Percentiles rank a stretch among this genome's conserved stretches.
These are phyloP conservation scores for Ceratocystis cubensis DNA, from an alignment of 2,329 filamentous ascomycete genomes.

Conservation along the genomic window DNA sequence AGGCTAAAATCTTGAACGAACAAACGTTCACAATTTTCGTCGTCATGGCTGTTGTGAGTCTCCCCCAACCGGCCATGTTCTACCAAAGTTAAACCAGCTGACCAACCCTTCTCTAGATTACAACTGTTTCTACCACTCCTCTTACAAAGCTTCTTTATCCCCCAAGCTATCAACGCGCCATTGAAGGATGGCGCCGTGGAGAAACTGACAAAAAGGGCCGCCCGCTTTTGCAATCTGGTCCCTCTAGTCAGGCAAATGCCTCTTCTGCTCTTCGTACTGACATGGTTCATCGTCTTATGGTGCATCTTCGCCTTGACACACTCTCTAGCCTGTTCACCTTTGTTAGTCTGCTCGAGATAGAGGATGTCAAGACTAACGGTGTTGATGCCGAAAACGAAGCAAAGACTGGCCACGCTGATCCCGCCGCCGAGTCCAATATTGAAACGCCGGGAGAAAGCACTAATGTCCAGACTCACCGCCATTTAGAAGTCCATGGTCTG, in stretches of 20 bases:
- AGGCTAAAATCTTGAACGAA: constrained; percentile 67
- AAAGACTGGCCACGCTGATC: neutral
- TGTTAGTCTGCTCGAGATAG: constrained; percentile 53
- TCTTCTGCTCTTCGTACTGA: constrained; percentile 14
- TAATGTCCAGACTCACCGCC: constrained; percentile 23
- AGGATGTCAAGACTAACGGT: constrained; percentile 21
- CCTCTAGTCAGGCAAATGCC: constrained; percentile 22
- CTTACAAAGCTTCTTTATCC: constrained; percentile 64
- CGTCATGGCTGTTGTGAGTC: constrained; percentile 56
- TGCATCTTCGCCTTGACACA: constrained; percentile 75
- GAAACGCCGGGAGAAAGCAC: constrained; percentile 10
- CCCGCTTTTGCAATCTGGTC: constrained; percentile 30
- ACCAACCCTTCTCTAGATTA: constrained; percentile 42
- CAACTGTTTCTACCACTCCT: constrained; percentile 73
- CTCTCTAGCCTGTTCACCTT: constrained; percentile 72
- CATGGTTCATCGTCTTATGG: constrained; percentile 51
- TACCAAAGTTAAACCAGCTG: neutral
- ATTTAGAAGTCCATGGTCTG: constrained; percentile 68
- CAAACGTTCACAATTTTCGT: constrained; percentile 89
- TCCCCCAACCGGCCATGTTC: neutral
- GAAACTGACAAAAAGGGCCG: constrained; percentile 72
- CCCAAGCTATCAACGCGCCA: constrained; percentile 42
- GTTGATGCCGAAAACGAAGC: constrained; percentile 22
- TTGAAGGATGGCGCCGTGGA: constrained; percentile 53
- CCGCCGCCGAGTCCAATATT: neutral